Evolutionary conservation across 2,329 filamentous ascomycete species (phyloP), one percentile per base, ranked within the genome.

Genomic region (Ambrosiella beaveri): DNA sequence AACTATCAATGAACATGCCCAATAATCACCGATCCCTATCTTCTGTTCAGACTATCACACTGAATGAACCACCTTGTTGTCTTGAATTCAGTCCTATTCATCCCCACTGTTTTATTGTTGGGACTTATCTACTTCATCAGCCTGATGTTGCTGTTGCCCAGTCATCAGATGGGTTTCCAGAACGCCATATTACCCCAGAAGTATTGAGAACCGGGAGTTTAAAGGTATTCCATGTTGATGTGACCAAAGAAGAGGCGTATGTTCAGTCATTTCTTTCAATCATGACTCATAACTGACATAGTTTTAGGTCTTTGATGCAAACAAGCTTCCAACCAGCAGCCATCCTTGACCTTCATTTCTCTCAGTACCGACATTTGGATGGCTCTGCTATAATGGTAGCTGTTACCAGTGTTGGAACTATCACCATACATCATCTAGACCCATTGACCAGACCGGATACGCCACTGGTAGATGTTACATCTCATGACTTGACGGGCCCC

Each of bases 291-390:
- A 36, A 47, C 58, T 17, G 58, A 44, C 7, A 7, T 6, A 17
- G 39, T 38, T 39, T n/a, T 58, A 85, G 81, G 63, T 68, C 68
- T 1, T 71, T 76, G 58, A 65, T 84, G 3, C 79, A 87, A 65
- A 83, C 77, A 0, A 62, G 83, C 3, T 65, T 72, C 4, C 81
- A 86, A 19, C 77, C 81, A 3, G 88, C 82, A 56, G 90, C 88
- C 5, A 77, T 96, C 36, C 77, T 96, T 57, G 90, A 96, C 67
- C 73, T 96, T 37, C 87, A 90, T 64, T 97, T 96, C 68, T 80
- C 84, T 61, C 80, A 78, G 1, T 66, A 70, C 56, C 62, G 65
- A 1, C 67, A 74, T 57, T 64, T 64, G 3, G 49, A 57, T 49
- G 39, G 59, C 7, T 71, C 69, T 54, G 74, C 75, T 37, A 70